Evolutionary conservation across 768 basidiomycete genomes (phyloP).

Genomic region (Calocybe gangraenosa): DNA sequence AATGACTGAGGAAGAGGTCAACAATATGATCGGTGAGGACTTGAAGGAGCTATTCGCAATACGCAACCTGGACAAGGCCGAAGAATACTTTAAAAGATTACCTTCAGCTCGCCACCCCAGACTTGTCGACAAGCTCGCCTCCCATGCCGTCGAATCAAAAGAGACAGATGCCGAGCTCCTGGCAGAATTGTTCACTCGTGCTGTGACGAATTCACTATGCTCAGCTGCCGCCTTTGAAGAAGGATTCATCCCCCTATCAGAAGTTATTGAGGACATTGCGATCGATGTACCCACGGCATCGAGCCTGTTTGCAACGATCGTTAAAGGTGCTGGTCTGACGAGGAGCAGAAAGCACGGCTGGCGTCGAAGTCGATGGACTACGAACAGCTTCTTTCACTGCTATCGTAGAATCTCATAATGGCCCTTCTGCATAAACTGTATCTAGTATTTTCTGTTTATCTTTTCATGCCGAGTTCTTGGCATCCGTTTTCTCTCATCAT

Average conservation of each 20-base stretch:
- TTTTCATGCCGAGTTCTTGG: too few species aligned
- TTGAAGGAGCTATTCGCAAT: constrained; percentile 83
- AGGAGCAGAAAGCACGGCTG: constrained; percentile 51
- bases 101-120: constrained; percentile 56
- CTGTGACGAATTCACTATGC: constrained; percentile 56
- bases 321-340: constrained; percentile 67
- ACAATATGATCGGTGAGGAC: constrained; percentile 77
- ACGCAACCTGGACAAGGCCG: constrained; percentile 83
- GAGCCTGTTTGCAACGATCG: constrained; percentile 66
- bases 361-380: constrained; percentile 58
- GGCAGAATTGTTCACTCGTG: constrained; percentile 65
- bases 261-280: constrained; percentile 82
- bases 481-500: too few species aligned
- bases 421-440: constrained; percentile 21
- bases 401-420: constrained; percentile 43
- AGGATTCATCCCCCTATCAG: constrained; percentile 65
- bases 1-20: constrained; percentile 67
- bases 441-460: constrained; percentile 14
- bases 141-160: constrained; percentile 75
- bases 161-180: constrained; percentile 77
- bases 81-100: constrained; percentile 76
- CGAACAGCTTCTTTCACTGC: constrained; percentile 54
- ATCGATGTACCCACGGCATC: constrained; percentile 90
- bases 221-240: constrained; percentile 63
- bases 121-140: constrained; percentile 75